Conservation (phyloP, 805 yeast genomes). For the Ogataea nonfermentans region DNA sequence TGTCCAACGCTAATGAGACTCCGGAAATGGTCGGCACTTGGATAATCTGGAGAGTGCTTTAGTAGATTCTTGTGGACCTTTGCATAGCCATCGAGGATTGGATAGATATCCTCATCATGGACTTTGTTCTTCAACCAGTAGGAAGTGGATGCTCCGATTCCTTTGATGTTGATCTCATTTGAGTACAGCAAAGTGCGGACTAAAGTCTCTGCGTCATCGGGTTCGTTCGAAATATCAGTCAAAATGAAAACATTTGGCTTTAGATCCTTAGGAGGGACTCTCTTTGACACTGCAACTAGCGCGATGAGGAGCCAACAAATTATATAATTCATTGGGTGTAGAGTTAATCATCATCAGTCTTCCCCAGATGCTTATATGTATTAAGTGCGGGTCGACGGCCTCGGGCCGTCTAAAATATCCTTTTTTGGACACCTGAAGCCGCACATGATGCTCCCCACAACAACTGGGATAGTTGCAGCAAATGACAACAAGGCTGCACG, state of each 20-base stretch:
- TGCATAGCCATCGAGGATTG: slow-evolving; percentile 33
- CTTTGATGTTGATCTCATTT: slow-evolving; percentile 30
- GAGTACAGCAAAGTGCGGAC: slow-evolving; percentile 33
- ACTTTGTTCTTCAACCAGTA: slow-evolving; percentile 32
- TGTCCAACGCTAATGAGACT: slow-evolving; percentile 27
- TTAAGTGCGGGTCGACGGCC: too few species aligned
- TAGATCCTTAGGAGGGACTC: slow-evolving; percentile 16
- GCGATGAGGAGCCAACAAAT: too few species aligned
- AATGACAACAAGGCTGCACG: too few species aligned
- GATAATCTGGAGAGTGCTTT: slow-evolving; percentile 30
- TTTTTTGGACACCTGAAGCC: too few species aligned
- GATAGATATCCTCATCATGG: slow-evolving; percentile 32
- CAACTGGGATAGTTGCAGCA: too few species aligned
- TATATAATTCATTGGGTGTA: too few species aligned
- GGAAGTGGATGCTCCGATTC: slow-evolving; percentile 36
- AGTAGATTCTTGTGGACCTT: slow-evolving; percentile 26
- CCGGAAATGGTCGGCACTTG: slow-evolving; percentile 28
- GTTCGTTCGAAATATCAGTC: slow-evolving; percentile 34
- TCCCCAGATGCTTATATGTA: too few species aligned
- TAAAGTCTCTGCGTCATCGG: slow-evolving; percentile 33
- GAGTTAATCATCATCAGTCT: too few species aligned
- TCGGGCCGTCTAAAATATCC: too few species aligned
- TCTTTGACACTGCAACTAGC: neutral
- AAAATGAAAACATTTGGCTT: slow-evolving; percentile 32
- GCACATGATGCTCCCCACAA: too few species aligned